A percentile compares a stretch with the other conserved stretches of the same genome.
These are phyloP conservation scores for Fomes fomentarius DNA, from an alignment of 1,284 basidiomycete genomes.

Conservation along the genomic window DNA sequence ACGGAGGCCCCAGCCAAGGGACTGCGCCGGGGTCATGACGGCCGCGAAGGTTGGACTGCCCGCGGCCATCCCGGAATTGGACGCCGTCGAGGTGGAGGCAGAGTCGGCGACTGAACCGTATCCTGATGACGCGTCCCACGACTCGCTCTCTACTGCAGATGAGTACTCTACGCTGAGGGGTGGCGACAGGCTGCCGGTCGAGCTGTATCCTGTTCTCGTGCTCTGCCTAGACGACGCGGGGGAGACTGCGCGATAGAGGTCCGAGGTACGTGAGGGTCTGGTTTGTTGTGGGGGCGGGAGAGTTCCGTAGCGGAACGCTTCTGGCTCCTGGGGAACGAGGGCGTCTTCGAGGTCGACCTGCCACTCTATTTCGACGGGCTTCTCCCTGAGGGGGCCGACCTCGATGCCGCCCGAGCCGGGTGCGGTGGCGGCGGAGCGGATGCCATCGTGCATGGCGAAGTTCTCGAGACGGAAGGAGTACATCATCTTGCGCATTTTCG, in stretches of 20 bases:
- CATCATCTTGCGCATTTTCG: constrained; percentile 74
- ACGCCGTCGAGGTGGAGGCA: constrained; percentile 8
- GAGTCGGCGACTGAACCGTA: constrained; percentile 17
- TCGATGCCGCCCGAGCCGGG: constrained; percentile 29
- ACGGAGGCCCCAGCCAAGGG: constrained; percentile 25
- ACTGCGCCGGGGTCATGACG: constrained; percentile 32
- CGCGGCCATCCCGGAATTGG: constrained; percentile 1
- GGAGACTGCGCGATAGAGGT: constrained; percentile 1
- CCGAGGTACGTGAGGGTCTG: neutral
- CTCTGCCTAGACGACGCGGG: constrained; percentile 5
- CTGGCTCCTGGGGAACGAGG: constrained; percentile 17
- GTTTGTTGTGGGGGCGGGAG: neutral
- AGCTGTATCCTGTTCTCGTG: neutral
- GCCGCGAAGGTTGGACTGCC: constrained; percentile 24
- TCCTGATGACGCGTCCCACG: constrained; percentile 18
- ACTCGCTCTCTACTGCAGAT: constrained; percentile 11
- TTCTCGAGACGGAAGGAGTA: constrained; percentile 75
- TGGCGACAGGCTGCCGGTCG: constrained; percentile 10
- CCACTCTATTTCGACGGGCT: constrained; percentile 31
- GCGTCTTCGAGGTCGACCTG: constrained; percentile 28
- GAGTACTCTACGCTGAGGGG: constrained; percentile 18
- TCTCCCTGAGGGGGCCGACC: constrained; percentile 32
- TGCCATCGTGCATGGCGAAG: constrained; percentile 66
- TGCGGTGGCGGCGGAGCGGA: constrained; percentile 28
- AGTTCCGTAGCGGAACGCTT: constrained; percentile 4